Percentiles rank a stretch among this genome's conserved stretches.
Conservation (phyloP, 768 basidiomycete species). For the Trametes cingulata region DNA sequence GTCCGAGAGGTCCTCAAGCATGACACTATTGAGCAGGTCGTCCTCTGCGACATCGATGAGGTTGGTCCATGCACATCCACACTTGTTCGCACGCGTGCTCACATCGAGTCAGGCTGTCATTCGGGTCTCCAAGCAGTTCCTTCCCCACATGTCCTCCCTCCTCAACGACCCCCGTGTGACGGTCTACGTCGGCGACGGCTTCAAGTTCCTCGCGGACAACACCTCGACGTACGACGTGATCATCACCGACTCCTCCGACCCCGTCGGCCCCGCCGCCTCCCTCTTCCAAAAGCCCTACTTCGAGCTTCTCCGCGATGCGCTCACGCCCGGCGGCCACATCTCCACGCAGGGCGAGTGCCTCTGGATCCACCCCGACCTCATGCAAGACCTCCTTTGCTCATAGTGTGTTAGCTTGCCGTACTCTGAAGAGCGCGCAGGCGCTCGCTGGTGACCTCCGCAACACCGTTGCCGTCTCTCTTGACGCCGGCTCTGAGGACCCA, state of each 20-base stretch:
- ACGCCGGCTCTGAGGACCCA: conserved; percentile 48
- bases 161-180: conserved; percentile 79
- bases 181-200: conserved; percentile 91
- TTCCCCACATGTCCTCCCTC: conserved; percentile 91
- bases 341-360: conserved; percentile 95
- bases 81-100: conserved; percentile 11
- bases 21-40: conserved; percentile 84
- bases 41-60: conserved; percentile 98
- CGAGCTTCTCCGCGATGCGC: conserved; percentile 86
- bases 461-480: conserved; percentile 75
- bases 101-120: conserved; percentile 72
- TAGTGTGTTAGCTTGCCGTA: conserved; percentile 78
- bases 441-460: conserved; percentile 69
- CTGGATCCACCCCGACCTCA: conserved; percentile 92
- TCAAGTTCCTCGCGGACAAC: conserved; percentile 93
- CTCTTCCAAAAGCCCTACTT: conserved; percentile 99
- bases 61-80: too few relatives aligned
- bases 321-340: conserved; percentile 87
- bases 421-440: conserved; percentile 70
- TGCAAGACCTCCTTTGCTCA: conserved; percentile 59
- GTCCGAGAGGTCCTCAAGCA: conserved; percentile 98
- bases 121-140: conserved; percentile 88
- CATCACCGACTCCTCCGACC: conserved; percentile 98
- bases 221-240: conserved; percentile 91
- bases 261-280: conserved; percentile 90